A percentile compares a stretch with the other conserved stretches of the same genome.
Evolutionary conservation across 306 rosid genomes (phyloP).

Genomic region (Acacia confusa): DNA sequence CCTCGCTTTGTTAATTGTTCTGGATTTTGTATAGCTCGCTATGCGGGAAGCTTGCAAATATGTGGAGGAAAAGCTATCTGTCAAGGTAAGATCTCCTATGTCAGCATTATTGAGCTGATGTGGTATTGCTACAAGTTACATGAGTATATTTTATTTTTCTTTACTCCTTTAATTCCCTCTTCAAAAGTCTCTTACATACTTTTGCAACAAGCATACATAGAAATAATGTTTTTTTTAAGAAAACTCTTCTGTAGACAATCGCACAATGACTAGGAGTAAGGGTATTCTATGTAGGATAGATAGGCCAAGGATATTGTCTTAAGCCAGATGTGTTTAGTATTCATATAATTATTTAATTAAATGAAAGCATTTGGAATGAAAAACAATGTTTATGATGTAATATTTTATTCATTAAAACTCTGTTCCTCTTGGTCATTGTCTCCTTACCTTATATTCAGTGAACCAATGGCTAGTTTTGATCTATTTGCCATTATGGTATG

Average conservation of each 20-base stretch:
- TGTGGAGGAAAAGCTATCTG: constrained; percentile 76
- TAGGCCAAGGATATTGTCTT: not conserved
- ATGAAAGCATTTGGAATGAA: not conserved
- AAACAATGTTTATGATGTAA: constrained; percentile 6
- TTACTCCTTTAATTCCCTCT: not conserved
- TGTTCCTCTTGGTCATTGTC: not conserved
- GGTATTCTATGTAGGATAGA: not conserved
- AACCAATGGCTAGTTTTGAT: not conserved
- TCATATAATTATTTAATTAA: not conserved
- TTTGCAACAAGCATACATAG: not conserved
- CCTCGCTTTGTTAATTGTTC: constrained; percentile 14
- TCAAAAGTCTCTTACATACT: not conserved
- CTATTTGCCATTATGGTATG: not conserved
- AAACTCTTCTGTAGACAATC: not conserved
- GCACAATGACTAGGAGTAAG: not conserved
- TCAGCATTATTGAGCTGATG: not conserved
- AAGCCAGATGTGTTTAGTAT: not conserved
- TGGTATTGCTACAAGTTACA: constrained; percentile 9
- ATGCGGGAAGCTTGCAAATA: constrained; percentile 98
- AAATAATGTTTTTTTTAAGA: not conserved
- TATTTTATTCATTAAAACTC: not conserved
- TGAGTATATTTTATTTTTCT: not conserved
- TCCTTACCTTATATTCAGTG: not conserved
- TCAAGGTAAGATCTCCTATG: constrained; percentile 54
- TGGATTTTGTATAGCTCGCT: constrained; percentile 70